Evolutionary conservation across 106 monocot genomes (phyloP).

Genomic region (Hemerocallis citrina): DNA sequence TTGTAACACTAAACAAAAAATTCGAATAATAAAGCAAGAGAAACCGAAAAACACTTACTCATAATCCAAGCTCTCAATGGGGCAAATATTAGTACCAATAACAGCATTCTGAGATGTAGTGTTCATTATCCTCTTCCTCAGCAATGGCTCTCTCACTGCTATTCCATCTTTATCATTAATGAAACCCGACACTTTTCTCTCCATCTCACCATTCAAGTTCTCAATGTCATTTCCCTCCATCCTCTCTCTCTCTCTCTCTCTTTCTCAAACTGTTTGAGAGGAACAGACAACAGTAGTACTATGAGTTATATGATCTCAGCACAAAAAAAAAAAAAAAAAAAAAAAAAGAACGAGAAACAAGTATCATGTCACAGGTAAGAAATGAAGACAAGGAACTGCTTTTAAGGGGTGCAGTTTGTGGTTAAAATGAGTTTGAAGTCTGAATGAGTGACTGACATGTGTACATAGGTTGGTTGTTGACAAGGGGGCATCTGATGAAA

Average conservation of each 20-base stretch:
- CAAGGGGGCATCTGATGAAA: too few relatives aligned
- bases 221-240: constrained; percentile 30
- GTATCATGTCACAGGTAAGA: background rate
- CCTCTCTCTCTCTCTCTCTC: background rate
- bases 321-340: background rate
- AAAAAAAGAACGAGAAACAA: background rate
- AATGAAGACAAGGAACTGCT: background rate
- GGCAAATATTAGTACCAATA: constrained; percentile 65
- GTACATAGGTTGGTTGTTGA: background rate
- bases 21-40: too few relatives aligned
- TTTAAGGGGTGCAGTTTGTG: background rate
- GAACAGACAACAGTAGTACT: background rate
- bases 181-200: constrained; percentile 28
- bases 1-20: too few relatives aligned
- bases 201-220: constrained; percentile 17
- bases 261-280: too few relatives aligned
- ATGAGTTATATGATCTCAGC: too few relatives aligned
- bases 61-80: constrained; percentile 85
- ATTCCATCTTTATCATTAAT: constrained; percentile 12
- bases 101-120: constrained; percentile 84
- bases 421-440: background rate
- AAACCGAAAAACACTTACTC: constrained; percentile 63
- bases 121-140: constrained; percentile 48
- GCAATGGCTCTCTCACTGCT: constrained; percentile 22
- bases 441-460: background rate